Base-by-base conservation (phyloP, 2,329 filamentous ascomycete genomes). In the Shiraia bambusicola region DNA sequence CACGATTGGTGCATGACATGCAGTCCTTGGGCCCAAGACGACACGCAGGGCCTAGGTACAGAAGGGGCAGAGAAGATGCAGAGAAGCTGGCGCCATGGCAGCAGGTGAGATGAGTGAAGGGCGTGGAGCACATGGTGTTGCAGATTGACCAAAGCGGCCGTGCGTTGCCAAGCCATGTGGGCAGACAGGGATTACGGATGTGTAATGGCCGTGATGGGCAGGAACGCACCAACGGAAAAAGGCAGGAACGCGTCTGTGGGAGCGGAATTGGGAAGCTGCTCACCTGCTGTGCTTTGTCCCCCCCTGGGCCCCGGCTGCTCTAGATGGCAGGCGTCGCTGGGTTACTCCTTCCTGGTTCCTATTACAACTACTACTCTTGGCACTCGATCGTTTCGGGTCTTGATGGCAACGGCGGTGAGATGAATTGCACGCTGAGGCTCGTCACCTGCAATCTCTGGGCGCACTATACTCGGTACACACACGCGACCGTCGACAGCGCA, bases 91-190 rank as follows among this genome's bases (percentile, higher is more conserved):
- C n/a, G n/a, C n/a, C n/a, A n/a, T n/a, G n/a, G n/a, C n/a, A n/a
- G n/a, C n/a, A n/a, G n/a, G 29, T 28, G 37, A 30, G 43, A 40
- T 17, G 42, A 39, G 33, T 43, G 46, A 44, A 34, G 42, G 42
- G 34, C 35, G 48, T 62, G 59, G 51, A 46, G 60, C 60, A 56
- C 32, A 50, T 40, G 46, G 52, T 59, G 59, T 64, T 52, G 58
- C 57, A 61, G 56, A 40, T 52, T 56, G 57, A 62, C 52, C 40
- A 42, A 39, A 42, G 49, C 17, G 38, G 36, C 45, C 47, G 54
- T 56, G 57, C 58, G 52, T 49, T 49, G 45, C 47, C 31, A 34
- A 25, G 59, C 63, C 64, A 66, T 65, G 61, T 66, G 62, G 60
- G 42, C 24, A 22, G 50, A 46, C 61, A 65, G 56, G 61, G 59